phyloP scores from a whole-genome alignment of 208 protist genomes.

The Entamoeba nuttalli region DNA sequence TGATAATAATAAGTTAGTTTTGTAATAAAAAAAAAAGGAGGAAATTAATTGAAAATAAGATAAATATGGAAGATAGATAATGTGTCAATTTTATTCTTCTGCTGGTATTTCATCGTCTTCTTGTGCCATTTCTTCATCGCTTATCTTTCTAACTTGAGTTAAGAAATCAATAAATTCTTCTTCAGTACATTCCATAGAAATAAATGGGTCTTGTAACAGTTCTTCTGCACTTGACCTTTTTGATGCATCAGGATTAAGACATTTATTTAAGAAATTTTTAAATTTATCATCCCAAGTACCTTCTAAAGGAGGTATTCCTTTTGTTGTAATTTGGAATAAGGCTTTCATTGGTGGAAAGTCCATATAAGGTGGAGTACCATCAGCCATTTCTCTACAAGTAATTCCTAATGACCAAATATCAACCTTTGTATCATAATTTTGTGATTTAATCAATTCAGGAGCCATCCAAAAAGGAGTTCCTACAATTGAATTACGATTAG shows the following conservation, averaged over 20 bases:
- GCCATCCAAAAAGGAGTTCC: slow-evolving; percentile 23
- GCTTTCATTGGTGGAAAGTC: neutral
- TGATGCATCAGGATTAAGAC: slow-evolving; percentile 6
- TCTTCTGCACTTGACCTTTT: neutral
- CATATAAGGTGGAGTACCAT: slow-evolving; percentile 8
- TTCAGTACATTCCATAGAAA: neutral
- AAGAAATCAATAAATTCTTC: neutral
- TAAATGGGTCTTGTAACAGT: slow-evolving; percentile 1
- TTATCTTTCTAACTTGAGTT: neutral
- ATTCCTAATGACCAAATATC: slow-evolving; percentile 24
- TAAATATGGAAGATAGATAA: too few relatives aligned
- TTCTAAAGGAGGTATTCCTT: slow-evolving; percentile 1
- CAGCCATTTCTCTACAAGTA: slow-evolving; percentile 4
- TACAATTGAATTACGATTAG: neutral
- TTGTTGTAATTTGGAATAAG: neutral
- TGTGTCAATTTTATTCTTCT: neutral
- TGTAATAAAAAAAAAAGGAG: too few relatives aligned
- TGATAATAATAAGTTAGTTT: too few relatives aligned
- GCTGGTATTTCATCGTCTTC: neutral
- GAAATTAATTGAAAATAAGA: too few relatives aligned
- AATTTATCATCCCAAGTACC: neutral
- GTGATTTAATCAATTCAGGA: slow-evolving; percentile 12
- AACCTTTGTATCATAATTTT: neutral
- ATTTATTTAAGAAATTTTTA: slow-evolving; percentile 8
- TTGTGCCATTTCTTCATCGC: neutral